Evolutionary conservation across 306 rosid genomes (phyloP).

Genomic region (Cucurbita moschata): DNA sequence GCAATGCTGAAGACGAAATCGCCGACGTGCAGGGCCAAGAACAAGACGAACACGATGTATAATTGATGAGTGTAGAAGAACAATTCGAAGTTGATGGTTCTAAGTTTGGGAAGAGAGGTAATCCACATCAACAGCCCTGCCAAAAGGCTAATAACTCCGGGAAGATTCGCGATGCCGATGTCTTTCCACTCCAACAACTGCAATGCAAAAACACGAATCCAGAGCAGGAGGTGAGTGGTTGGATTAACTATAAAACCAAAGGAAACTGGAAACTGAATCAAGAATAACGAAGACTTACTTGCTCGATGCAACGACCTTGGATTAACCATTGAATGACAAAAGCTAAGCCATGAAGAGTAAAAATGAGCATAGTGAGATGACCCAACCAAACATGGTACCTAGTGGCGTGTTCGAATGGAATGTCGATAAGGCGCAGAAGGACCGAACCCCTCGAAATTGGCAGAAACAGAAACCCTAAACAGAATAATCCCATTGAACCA

Average conservation of each 20-base stretch:
- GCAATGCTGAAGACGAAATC: constrained; percentile 56
- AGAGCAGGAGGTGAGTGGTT: not conserved
- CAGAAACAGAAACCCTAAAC: constrained; percentile 64
- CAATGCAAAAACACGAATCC: not conserved
- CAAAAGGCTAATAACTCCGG: constrained; percentile 66
- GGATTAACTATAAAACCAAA: not conserved
- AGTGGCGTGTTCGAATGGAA: constrained; percentile 88
- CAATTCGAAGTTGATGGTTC: constrained; percentile 65
- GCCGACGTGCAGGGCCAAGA: constrained; percentile 77
- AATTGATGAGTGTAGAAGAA: constrained; percentile 93
- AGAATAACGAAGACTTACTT: constrained; percentile 27
- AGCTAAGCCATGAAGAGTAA: constrained; percentile 70
- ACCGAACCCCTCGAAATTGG: constrained; percentile 86
- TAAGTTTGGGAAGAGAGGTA: constrained; percentile 69
- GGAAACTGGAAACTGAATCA: not conserved
- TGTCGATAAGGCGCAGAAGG: constrained; percentile 64
- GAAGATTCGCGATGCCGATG: constrained; percentile 49
- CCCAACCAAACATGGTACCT: constrained; percentile 93
- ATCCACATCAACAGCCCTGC: constrained; percentile 90
- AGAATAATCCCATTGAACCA: constrained; percentile 48
- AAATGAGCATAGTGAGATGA: constrained; percentile 82
- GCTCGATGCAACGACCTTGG: constrained; percentile 30
- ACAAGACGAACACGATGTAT: constrained; percentile 53
- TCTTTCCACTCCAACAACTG: constrained; percentile 64
- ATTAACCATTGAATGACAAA: constrained; percentile 46